These are phyloP conservation scores for Penicillium hesseltinei DNA, from an alignment of 2,329 filamentous ascomycete genomes.

Conservation along the genomic window DNA sequence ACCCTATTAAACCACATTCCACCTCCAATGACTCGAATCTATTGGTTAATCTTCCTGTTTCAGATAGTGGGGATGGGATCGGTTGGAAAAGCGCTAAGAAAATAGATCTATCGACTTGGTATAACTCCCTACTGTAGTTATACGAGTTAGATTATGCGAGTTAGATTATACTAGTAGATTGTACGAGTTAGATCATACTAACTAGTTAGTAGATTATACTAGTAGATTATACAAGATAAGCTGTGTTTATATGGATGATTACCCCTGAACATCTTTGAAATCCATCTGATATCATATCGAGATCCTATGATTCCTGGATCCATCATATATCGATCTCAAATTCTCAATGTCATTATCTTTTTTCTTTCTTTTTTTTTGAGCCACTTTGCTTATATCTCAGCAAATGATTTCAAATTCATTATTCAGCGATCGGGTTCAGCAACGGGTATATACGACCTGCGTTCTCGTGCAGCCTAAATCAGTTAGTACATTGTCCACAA, in stretches of 20 bases:
- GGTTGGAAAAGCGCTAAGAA: not conserved
- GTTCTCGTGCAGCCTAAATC: constrained; percentile 46
- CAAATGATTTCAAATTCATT: not conserved
- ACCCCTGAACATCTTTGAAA: not conserved
- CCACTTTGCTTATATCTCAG: not conserved
- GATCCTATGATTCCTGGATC: not conserved
- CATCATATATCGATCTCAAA: not conserved
- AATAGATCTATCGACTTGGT: not conserved
- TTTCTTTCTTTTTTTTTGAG: no score
- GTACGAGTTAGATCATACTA: not conserved
- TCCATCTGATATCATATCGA: no score
- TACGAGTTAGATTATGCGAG: no score
- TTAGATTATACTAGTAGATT: no score
- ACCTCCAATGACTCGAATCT: not conserved
- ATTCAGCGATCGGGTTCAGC: constrained; percentile 28
- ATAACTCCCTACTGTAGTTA: not conserved
- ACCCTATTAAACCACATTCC: not conserved
- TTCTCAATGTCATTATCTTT: not conserved
- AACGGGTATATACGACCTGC: constrained; percentile 53
- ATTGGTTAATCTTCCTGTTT: not conserved
- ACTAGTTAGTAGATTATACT: no score
- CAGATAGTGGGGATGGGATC: not conserved
- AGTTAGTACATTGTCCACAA: constrained; percentile 3
- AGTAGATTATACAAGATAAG: not conserved
- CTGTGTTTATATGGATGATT: not conserved